phyloP scores from a whole-genome alignment of 192 early-diverging fungal species.

The Rhizophagus prolifer region DNA sequence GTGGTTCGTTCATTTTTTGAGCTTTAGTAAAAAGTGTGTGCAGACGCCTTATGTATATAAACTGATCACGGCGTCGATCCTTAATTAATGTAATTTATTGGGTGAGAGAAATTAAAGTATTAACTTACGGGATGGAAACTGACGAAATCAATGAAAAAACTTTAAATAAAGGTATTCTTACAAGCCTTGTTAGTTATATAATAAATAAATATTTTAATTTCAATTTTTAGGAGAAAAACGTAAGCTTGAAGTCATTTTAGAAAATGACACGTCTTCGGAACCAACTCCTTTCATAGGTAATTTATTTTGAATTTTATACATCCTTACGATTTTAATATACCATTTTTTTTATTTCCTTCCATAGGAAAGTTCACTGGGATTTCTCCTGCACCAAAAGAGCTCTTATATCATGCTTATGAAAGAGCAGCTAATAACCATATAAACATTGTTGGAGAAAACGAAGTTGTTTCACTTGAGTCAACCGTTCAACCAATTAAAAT shows the following conservation, averaged over 20 bases:
- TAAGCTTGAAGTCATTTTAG: neutral
- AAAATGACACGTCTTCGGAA: neutral
- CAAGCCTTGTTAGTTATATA: no score
- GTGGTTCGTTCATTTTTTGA: neutral
- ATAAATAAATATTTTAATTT: no score
- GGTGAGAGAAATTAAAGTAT: no score
- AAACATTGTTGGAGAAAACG: neutral
- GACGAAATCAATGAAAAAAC: no score
- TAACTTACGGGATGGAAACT: no score
- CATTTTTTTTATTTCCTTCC: neutral
- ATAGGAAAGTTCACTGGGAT: neutral
- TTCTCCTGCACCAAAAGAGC: neutral
- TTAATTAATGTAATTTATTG: no score
- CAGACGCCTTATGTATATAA: no score
- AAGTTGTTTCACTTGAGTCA: neutral
- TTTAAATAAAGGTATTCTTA: no score
- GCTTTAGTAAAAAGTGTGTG: no score
- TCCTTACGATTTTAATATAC: neutral
- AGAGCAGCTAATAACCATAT: neutral
- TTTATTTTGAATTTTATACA: neutral
- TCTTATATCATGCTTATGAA: neutral
- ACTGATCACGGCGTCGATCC: no score
- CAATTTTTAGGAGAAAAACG: neutral
- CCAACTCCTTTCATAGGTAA: neutral
- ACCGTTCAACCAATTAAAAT: neutral